phyloP scores from a whole-genome alignment of 2,329 filamentous ascomycete genomes.

The Rutstroemia sp. region DNA sequence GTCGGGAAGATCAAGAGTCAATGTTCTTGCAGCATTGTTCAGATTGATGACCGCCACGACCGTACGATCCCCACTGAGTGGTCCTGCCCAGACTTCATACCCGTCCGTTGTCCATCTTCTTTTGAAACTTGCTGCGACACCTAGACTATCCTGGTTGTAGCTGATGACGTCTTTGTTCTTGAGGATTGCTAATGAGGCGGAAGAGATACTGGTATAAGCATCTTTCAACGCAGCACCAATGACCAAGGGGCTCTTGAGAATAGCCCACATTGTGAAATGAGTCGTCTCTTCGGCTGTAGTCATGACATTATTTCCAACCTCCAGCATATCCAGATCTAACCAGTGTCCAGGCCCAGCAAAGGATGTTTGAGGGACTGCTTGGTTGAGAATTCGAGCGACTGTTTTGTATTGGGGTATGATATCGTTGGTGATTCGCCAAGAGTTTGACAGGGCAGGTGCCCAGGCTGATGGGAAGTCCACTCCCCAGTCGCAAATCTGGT shows the following conservation, averaged over 20 bases:
- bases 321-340: slow-evolving; percentile 38
- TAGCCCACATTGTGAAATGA: slow-evolving; percentile 36
- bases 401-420: slow-evolving; percentile 34
- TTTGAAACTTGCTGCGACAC: slow-evolving; percentile 19
- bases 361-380: slow-evolving; percentile 32
- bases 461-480: slow-evolving; percentile 34
- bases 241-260: slow-evolving; percentile 30
- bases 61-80: slow-evolving; percentile 17
- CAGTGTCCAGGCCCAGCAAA: slow-evolving; percentile 34
- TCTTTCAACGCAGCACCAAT: slow-evolving; percentile 25
- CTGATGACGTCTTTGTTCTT: slow-evolving; percentile 21
- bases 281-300: slow-evolving; percentile 33
- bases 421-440: slow-evolving; percentile 36
- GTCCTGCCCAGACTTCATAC: slow-evolving; percentile 24
- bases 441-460: slow-evolving; percentile 33
- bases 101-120: slow-evolving; percentile 22
- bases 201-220: slow-evolving; percentile 11
- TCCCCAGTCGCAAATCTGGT: slow-evolving; percentile 37
- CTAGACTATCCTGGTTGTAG: slow-evolving; percentile 24
- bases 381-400: slow-evolving; percentile 35
- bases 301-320: slow-evolving; percentile 33
- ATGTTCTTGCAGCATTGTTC: slow-evolving; percentile 9
- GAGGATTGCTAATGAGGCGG: slow-evolving; percentile 14
- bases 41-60: slow-evolving; percentile 23
- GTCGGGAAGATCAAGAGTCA: slow-evolving; percentile 22